phyloP scores from a whole-genome alignment of 495 filamentous ascomycete species.

The Pyrenula aspistea region DNA sequence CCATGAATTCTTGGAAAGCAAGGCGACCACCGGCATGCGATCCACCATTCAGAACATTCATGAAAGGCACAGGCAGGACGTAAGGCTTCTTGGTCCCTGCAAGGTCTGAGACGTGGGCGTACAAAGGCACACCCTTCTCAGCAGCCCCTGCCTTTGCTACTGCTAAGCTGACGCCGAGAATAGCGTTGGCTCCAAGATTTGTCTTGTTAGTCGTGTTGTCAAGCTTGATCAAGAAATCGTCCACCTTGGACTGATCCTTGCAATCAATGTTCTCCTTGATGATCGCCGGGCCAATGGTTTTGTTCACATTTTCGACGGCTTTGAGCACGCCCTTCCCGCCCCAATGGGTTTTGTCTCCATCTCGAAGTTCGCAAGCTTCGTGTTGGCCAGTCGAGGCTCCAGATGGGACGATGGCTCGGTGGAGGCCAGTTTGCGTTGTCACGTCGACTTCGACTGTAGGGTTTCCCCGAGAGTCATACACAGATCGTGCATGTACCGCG shows the following conservation, averaged over 20 bases:
- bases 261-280: constrained; percentile 92
- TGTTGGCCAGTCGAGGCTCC: constrained; percentile 96
- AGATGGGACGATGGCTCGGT: constrained; percentile 97
- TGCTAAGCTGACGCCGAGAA: constrained; percentile 90
- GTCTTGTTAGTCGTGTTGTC: constrained; percentile 97
- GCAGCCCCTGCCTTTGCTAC: constrained; percentile 97
- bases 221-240: constrained; percentile 89
- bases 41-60: constrained; percentile 99
- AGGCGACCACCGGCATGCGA: constrained; percentile 98
- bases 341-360: constrained; percentile 97
- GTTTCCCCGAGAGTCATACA: constrained; percentile 99
- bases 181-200: constrained; percentile 96
- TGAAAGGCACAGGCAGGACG: constrained; percentile 97
- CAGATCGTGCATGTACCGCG: constrained; percentile 95
- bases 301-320: constrained; percentile 95
- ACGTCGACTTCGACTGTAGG: constrained; percentile 93
- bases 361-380: constrained; percentile 97
- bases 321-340: constrained; percentile 91
- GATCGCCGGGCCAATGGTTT: constrained; percentile 75
- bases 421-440: constrained; percentile 89
- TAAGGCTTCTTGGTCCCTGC: constrained; percentile 99
- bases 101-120: constrained; percentile 96
- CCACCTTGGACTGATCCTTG: constrained; percentile 89
- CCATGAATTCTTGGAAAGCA: constrained; percentile 99
- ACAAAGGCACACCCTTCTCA: constrained; percentile 96